phyloP scores from a whole-genome alignment of 352 stramenopile genomes.

The Phytophthora brassicae region DNA sequence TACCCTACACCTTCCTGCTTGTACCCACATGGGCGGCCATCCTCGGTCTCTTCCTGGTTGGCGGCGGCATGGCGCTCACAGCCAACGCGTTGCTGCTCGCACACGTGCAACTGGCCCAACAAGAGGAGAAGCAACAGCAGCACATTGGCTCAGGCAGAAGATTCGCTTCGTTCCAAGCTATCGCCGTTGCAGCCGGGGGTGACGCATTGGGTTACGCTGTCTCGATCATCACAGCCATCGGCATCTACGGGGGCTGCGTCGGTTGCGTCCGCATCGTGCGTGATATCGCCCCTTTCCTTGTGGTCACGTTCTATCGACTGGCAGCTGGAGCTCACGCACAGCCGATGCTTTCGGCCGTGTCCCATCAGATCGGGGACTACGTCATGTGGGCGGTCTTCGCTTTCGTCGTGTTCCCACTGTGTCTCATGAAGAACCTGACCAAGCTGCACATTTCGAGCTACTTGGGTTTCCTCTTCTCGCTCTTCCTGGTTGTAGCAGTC shows the following conservation, averaged over 20 bases:
- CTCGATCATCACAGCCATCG: constrained; percentile 61
- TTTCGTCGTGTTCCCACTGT: constrained; percentile 65
- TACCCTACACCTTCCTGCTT: constrained; percentile 74
- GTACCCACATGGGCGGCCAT: constrained; percentile 46
- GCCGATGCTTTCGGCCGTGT: constrained; percentile 14
- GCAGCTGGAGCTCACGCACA: constrained; percentile 9
- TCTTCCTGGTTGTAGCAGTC: constrained; percentile 60
- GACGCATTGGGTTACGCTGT: constrained; percentile 60
- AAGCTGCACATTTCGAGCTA: constrained; percentile 72
- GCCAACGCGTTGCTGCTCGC: constrained; percentile 59
- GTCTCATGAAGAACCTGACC: constrained; percentile 70
- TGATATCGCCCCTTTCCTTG: constrained; percentile 68
- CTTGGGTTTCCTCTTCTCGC: constrained; percentile 63
- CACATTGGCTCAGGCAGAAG: constrained; percentile 52
- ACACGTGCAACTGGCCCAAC: constrained; percentile 52
- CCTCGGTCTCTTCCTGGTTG: constrained; percentile 48
- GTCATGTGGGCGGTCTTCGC: constrained; percentile 55
- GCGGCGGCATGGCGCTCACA: constrained; percentile 54
- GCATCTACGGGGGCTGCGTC: constrained; percentile 74
- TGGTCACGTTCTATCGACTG: constrained; percentile 36
- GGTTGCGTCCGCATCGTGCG: constrained; percentile 69
- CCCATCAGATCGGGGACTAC: constrained; percentile 39
- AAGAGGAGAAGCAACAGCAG: constrained; percentile 43
- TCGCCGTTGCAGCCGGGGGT: constrained; percentile 56
- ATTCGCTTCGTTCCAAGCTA: constrained; percentile 67